These are phyloP conservation scores for Sarocladium brachiariae DNA, from an alignment of 2,329 filamentous ascomycete species.

Conservation along the genomic window DNA sequence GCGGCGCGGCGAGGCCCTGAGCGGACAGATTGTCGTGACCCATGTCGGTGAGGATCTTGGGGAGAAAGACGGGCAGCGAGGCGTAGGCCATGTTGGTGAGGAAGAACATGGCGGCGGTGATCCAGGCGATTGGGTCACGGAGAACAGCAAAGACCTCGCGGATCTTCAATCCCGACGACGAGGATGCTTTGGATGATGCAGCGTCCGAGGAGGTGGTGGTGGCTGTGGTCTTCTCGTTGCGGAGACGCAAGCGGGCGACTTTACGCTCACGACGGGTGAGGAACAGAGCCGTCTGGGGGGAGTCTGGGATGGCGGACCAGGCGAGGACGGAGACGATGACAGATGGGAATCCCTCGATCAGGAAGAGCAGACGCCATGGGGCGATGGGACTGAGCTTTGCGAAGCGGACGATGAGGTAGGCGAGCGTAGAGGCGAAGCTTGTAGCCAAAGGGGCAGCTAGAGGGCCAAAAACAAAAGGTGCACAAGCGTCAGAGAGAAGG, in stretches of 20 bases:
- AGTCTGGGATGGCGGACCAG: conserved; percentile 71
- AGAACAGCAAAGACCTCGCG: conserved; percentile 46
- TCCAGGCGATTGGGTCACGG: conserved; percentile 41
- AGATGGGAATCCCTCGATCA: conserved; percentile 79
- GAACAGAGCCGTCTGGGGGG: conserved; percentile 58
- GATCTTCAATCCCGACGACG: conserved; percentile 39
- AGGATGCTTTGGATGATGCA: conserved; percentile 14
- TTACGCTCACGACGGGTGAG: conserved; percentile 57
- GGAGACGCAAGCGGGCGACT: conserved; percentile 64
- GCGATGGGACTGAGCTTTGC: conserved; percentile 62
- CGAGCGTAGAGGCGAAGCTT: conserved; percentile 68
- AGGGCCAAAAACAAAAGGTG: conserved; percentile 12
- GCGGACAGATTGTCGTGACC: conserved; percentile 60
- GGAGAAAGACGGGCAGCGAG: conserved; percentile 81
- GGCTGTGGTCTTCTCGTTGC: conserved; percentile 44
- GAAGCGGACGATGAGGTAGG: conserved; percentile 68
- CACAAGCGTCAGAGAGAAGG: background rate
- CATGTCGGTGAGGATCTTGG: conserved; percentile 72
- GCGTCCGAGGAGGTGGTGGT: conserved; percentile 11
- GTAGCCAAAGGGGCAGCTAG: conserved; percentile 72
- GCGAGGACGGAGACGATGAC: conserved; percentile 67
- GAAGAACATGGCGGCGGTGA: conserved; percentile 79
- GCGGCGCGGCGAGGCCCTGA: conserved; percentile 75
- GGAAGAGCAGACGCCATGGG: conserved; percentile 78
- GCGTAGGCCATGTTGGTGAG: conserved; percentile 82